Evolutionary conservation across 78 protist genomes (phyloP), one percentile per base, ranked within the genome.

Genomic region (Dictyostelium brefeldianum): DNA sequence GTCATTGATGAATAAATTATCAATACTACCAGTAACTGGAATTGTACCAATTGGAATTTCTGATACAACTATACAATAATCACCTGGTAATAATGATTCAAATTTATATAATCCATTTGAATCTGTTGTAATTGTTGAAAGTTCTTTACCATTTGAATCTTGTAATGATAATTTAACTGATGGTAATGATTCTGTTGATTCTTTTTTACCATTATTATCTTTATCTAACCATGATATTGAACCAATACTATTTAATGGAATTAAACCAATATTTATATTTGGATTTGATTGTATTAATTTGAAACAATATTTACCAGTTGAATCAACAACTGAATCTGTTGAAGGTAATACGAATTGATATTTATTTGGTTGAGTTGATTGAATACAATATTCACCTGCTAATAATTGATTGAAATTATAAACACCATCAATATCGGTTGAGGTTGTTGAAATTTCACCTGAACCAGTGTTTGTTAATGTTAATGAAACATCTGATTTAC

Each of bases 351-450:
- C 48, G 36, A 50, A 14, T 18, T 18, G 14, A 62, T 81, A 81
- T 41, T 25, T 31, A 31, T 25, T 54, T 81, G 89, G 89, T 18
- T 27, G 51, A 12, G 50, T 67, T 12, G 31, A n/a, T 67, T 62
- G 47, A 14, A 64, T 36, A 69, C 89, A 81, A 47, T 81, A 81
- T 15, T 81, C 27, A 29, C 79, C 89, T 48, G 89, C 59, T 79
- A 50, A 41, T 15, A 80, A 5, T 11, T 80, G 20, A 27, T 8
- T 22, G 51, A 80, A 59, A 4, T 22, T 31, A 15, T 80, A 80
- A 2, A n/a, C 1, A 20, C 87, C 87, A 22, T 31, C 17, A 15
- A 10, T n/a, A 64, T 57, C 74, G 10, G 85, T 62, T 25, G 12
- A 9, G 6, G 6, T 22, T 41, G 59, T 47, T n/a, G 1, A 14